These are phyloP conservation scores for Shiraia bambusicola DNA, from an alignment of 2,329 filamentous ascomycete species.

Conservation along the genomic window DNA sequence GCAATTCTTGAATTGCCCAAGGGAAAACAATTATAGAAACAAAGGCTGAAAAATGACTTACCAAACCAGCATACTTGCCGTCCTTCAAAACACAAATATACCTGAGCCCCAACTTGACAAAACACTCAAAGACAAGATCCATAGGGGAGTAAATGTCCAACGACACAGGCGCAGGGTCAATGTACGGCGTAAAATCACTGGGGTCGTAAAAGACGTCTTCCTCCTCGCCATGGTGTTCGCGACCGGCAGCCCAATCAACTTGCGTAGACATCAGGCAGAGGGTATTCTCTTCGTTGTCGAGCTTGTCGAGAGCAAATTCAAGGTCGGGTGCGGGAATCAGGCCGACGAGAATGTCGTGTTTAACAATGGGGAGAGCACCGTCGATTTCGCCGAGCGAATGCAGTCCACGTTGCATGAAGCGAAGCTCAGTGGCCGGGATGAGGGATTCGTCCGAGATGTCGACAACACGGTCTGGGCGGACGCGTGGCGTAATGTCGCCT, in stretches of 20 bases:
- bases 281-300: conserved; percentile 71
- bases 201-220: conserved; percentile 55
- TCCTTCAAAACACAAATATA: conserved; percentile 89
- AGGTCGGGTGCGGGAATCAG: conserved; percentile 92
- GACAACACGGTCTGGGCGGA: conserved; percentile 76
- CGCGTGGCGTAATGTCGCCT: conserved; percentile 77
- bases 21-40: not conserved
- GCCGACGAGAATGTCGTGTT: conserved; percentile 77
- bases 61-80: conserved; percentile 84
- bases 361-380: conserved; percentile 83
- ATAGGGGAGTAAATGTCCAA: conserved; percentile 88
- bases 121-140: conserved; percentile 95
- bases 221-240: conserved; percentile 57
- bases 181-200: conserved; percentile 85
- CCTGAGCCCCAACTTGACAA: conserved; percentile 86
- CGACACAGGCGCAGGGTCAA: conserved; percentile 86
- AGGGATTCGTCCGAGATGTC: conserved; percentile 83
- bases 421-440: conserved; percentile 73
- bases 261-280: conserved; percentile 80
- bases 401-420: conserved; percentile 76
- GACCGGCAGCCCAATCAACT: conserved; percentile 48
- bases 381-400: conserved; percentile 88
- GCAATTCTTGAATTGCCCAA: not conserved
- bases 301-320: conserved; percentile 84
- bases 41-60: no score